These are phyloP conservation scores for Penicillium sp. DNA, from an alignment of 2,329 filamentous ascomycete species.

Conservation along the genomic window DNA sequence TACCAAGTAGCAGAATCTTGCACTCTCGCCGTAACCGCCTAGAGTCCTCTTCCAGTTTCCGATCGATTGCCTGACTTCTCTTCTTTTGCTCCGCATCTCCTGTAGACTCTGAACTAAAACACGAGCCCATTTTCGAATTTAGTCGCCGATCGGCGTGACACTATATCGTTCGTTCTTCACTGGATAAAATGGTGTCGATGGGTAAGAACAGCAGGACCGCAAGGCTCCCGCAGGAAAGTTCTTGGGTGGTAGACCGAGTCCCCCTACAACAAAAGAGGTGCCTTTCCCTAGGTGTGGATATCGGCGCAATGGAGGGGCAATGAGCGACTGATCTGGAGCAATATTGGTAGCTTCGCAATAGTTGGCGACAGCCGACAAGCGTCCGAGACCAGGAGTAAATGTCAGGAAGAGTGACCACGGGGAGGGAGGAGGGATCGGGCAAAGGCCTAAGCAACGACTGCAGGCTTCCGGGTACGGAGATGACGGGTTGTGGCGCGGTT, in stretches of 20 bases:
- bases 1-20: slow-evolving; percentile 95
- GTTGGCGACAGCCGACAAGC: slow-evolving; percentile 23
- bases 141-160: slow-evolving; percentile 29
- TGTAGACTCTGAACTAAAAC: slow-evolving; percentile 80
- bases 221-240: slow-evolving; percentile 14
- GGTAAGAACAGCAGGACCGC: slow-evolving; percentile 28
- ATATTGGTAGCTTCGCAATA: slow-evolving; percentile 16
- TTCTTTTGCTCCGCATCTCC: slow-evolving; percentile 94
- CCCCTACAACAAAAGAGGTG: slow-evolving; percentile 10
- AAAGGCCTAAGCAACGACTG: slow-evolving; percentile 27
- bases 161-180: slow-evolving; percentile 30
- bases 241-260: slow-evolving; percentile 6
- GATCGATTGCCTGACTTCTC: slow-evolving; percentile 94
- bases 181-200: slow-evolving; percentile 33
- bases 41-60: slow-evolving; percentile 90
- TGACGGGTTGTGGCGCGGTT: slow-evolving; percentile 27
- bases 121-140: slow-evolving; percentile 74
- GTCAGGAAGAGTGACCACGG: slow-evolving; percentile 18
- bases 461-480: slow-evolving; percentile 27
- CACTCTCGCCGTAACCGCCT: slow-evolving; percentile 93
- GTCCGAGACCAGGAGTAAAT: slow-evolving; percentile 25
- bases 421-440: slow-evolving; percentile 22
- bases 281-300: slow-evolving; percentile 1
- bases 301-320: slow-evolving; percentile 17
- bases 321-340: slow-evolving; percentile 18